These are phyloP conservation scores for Byssoonygena ceratinophila DNA, from an alignment of 2,329 filamentous ascomycete genomes.

Conservation along the genomic window DNA sequence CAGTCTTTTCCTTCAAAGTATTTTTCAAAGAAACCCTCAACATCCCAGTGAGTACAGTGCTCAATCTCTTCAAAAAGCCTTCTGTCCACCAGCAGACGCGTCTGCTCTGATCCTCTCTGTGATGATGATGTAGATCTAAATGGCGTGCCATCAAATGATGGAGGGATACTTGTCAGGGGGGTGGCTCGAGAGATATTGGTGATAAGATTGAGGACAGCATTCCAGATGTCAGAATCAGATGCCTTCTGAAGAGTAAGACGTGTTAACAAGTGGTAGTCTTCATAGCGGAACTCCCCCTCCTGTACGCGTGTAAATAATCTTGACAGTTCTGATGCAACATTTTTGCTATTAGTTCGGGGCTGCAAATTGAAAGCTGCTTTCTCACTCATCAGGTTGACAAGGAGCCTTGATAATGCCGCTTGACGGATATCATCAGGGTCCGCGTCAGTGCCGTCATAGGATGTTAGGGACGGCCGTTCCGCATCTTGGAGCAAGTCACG, in stretches of 20 bases:
- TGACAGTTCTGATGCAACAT: conserved; percentile 10
- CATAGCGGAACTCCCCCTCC: conserved; percentile 11
- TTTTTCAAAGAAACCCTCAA: conserved; percentile 18
- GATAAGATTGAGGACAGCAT: conserved; percentile 13
- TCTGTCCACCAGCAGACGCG: conserved; percentile 14
- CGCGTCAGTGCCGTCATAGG: conserved; percentile 9
- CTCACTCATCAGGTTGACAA: conserved; percentile 3
- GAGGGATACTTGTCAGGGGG: conserved; percentile 10
- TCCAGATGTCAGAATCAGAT: conserved; percentile 16
- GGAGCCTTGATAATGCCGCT: conserved; percentile 9
- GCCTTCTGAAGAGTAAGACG: conserved; percentile 15
- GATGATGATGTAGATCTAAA: conserved; percentile 13
- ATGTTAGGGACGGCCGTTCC: conserved; percentile 1
- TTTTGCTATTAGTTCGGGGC: conserved; percentile 1
- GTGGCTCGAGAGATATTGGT: conserved; percentile 11
- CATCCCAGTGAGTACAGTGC: conserved; percentile 15
- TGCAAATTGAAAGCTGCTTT: conserved; percentile 11
- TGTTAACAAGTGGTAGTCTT: conserved; percentile 10
- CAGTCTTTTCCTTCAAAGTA: conserved; percentile 20
- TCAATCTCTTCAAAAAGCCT: conserved; percentile 18
- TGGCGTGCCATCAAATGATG: conserved; percentile 11
- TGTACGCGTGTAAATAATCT: conserved; percentile 1
- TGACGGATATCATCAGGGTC: conserved; percentile 1
- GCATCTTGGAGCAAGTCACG: conserved; percentile 9
- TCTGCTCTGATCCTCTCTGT: conserved; percentile 17